Conservation (phyloP, 768 basidiomycete genomes). For the Termitomyces sp. region DNA sequence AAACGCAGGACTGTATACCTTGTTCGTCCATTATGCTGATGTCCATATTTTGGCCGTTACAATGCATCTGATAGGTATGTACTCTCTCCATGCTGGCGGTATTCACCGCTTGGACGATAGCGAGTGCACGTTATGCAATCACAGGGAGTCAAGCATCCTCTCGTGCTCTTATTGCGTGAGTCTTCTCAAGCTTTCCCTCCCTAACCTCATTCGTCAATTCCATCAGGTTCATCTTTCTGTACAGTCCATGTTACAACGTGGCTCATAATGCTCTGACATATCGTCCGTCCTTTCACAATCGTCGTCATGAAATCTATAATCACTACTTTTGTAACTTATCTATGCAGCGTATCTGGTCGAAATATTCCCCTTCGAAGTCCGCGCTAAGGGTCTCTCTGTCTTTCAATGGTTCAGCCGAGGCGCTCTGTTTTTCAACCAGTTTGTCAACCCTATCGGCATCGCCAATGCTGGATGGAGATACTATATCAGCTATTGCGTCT, state of each 20-base stretch:
- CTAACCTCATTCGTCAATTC: not conserved
- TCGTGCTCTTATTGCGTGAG: conserved; percentile 42
- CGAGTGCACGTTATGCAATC: conserved; percentile 40
- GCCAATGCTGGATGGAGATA: conserved; percentile 52
- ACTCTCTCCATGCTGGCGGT: conserved; percentile 38
- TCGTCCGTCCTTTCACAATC: conserved; percentile 17
- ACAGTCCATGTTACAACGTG: conserved; percentile 50
- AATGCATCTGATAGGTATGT: conserved; percentile 29
- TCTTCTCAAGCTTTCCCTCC: conserved; percentile 5
- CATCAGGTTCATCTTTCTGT: conserved; percentile 48
- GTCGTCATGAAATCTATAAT: not conserved
- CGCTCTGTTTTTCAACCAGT: conserved; percentile 57
- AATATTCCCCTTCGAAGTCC: conserved; percentile 57
- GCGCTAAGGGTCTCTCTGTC: conserved; percentile 54
- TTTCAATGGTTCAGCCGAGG: conserved; percentile 54
- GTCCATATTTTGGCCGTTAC: not conserved
- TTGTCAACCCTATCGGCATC: conserved; percentile 62
- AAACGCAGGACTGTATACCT: conserved; percentile 44
- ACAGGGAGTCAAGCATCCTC: conserved; percentile 38
- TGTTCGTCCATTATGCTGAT: conserved; percentile 22
- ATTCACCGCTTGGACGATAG: conserved; percentile 52
- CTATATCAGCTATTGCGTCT: conserved; percentile 51
- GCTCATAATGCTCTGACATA: conserved; percentile 54
- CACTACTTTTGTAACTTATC: conserved; percentile 28
- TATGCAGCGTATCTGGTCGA: conserved; percentile 54